Conservation (phyloP, 2,329 filamentous ascomycete species). For the Colletotrichum musicola region DNA sequence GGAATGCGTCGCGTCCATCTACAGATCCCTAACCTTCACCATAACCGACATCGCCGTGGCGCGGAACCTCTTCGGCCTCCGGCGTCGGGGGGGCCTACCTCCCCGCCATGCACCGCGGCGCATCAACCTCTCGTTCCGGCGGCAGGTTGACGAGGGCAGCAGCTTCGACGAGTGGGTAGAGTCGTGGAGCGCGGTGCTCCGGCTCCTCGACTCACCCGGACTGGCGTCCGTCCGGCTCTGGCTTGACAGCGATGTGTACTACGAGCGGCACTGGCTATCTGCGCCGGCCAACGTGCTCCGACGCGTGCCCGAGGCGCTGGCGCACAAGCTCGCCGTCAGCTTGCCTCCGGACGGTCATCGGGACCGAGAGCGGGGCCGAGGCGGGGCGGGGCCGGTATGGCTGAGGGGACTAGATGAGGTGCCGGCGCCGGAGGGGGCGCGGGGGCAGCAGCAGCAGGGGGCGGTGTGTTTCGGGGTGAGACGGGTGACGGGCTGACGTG, state of each 20-base stretch:
- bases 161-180: constrained; percentile 28
- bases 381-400: constrained; percentile 10
- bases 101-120: constrained; percentile 19
- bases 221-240: constrained; percentile 20
- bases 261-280: constrained; percentile 34
- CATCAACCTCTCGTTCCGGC: constrained; percentile 27
- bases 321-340: constrained; percentile 33
- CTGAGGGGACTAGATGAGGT: neutral
- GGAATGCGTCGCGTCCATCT: constrained; percentile 20
- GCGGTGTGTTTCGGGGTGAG: constrained; percentile 22
- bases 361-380: constrained; percentile 5
- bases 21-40: constrained; percentile 18
- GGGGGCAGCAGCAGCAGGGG: neutral
- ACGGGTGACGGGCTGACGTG: constrained; percentile 10
- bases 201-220: constrained; percentile 11
- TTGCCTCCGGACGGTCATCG: constrained; percentile 32
- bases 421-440: neutral
- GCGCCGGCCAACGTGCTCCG: constrained; percentile 27
- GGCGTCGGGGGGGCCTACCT: neutral
- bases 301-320: constrained; percentile 27
- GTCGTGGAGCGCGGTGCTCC: constrained; percentile 21
- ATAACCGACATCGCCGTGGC: constrained; percentile 32
- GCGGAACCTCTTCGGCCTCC: constrained; percentile 11
- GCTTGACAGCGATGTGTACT: constrained; percentile 32
- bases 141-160: constrained; percentile 14